Conservation (phyloP, 2,329 filamentous ascomycete genomes). For the Hypoxylon sp. region DNA sequence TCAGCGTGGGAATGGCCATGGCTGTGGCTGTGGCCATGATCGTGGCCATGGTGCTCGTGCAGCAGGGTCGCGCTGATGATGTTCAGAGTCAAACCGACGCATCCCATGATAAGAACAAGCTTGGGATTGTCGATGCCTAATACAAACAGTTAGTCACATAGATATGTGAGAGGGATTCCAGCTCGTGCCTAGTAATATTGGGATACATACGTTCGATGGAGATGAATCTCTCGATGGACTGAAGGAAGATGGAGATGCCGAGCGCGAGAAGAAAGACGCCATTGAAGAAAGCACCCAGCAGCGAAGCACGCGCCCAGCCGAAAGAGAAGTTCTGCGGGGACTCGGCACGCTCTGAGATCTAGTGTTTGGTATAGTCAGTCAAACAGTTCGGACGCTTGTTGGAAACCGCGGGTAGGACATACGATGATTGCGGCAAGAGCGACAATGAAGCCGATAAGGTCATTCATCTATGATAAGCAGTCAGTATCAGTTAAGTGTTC, state of each 20-base stretch:
- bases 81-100: slow-evolving; percentile 71
- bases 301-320: slow-evolving; percentile 78
- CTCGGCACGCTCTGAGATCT: slow-evolving; percentile 65
- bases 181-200: background rate
- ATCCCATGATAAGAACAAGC: slow-evolving; percentile 73
- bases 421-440: slow-evolving; percentile 71
- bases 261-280: slow-evolving; percentile 77
- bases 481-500: slow-evolving; percentile 2
- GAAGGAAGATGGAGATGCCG: slow-evolving; percentile 75
- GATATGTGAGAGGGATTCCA: background rate
- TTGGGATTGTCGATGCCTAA: slow-evolving; percentile 70
- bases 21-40: slow-evolving; percentile 30
- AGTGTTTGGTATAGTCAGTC: slow-evolving; percentile 26
- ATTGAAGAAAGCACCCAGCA: slow-evolving; percentile 83
- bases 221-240: slow-evolving; percentile 76
- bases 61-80: slow-evolving; percentile 71
- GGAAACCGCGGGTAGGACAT: slow-evolving; percentile 35
- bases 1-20: slow-evolving; percentile 24
- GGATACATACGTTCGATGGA: slow-evolving; percentile 58
- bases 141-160: slow-evolving; percentile 20
- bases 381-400: background rate
- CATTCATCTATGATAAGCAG: slow-evolving; percentile 63
- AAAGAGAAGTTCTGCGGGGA: slow-evolving; percentile 70
- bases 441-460: slow-evolving; percentile 73
- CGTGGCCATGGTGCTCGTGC: slow-evolving; percentile 59